Evolutionary conservation across 2,329 filamentous ascomycete species (phyloP), one percentile per base, ranked within the genome.

Genomic region (Phialophora expanda): DNA sequence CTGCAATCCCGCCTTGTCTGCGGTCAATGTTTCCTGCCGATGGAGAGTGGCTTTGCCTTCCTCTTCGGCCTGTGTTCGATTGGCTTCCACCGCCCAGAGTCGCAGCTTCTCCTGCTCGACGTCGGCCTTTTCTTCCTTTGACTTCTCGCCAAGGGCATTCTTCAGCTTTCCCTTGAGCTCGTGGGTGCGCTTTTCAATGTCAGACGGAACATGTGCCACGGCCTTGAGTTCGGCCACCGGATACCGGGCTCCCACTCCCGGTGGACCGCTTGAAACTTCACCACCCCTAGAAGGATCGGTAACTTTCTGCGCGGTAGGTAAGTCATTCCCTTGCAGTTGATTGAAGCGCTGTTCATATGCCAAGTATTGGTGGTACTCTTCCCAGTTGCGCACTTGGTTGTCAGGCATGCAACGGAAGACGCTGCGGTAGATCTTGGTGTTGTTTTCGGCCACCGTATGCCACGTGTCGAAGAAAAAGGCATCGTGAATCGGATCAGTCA

Each of bases 391-490:
- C 28, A 97, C 95, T 75, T 97, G 92, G 59, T 89, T 97, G 76
- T 99, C 95, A 1, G 95, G 95, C 91, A 96, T 96, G 78, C 93
- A 97, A 55, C 93, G 89, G 82, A 99, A 99, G 8, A 99, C 94
- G 67, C 90, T 88, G 34, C 95, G 90, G 80, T 91, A 99, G 56
- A 99, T 86, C 75, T 93, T 94, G 2, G 95, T 99, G 76, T 99
- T 99, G 81, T 98, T 98, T 69, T 90, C 88, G 0, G 95, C 95
- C 61, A 93, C 88, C 20, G 88, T 85, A 70, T 90, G 89, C 96
- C 96, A 99, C 1, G 92, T 88, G 68, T 96, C 91, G 54, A 95
- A 87, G 75, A 92, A 91, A 78, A 99, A 99, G 1, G 85, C 81
- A 61, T 92, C 85, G 65, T 89, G 89, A 48, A 99, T 80, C 0